Evolutionary conservation across 371 early-diverging fungal genomes (phyloP), one percentile per base, ranked within the genome.

Genomic region (Haplosporangium sp.): DNA sequence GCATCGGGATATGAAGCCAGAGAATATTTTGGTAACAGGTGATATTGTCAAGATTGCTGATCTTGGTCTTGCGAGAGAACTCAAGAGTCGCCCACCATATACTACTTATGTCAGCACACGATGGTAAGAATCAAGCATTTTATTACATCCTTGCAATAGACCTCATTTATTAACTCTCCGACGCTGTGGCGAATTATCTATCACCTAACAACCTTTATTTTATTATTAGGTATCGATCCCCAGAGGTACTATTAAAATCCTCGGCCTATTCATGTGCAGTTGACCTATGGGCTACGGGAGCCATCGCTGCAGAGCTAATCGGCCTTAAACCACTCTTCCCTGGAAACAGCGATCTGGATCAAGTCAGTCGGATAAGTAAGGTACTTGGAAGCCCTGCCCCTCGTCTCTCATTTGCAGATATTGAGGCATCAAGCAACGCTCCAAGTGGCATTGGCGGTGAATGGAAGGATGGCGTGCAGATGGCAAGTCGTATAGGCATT

Each of bases 261-360:
- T 89, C 93, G 1, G 84, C 84, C 40, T 99, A 99, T 73, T 91
- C 94, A 11, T 94, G 91, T 40, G 97, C 98, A 7, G 95, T 99
- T 39, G 99, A 99, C 84, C 87, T 99, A 20, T 99, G 99, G 99
- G 98, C 98, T 1, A 88, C 97, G 0, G 99, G 99, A 1, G 88
- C 94, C 3, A 98, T 99, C 34, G 85, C 95, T 13, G 95, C 96
- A 10, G 99, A 99, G 85, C 76, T 99, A 35, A 87, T 93, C 47
- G 91, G 89, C 10, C 85, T 94, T 17, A 83, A 86, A 11, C 97
- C 98, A n/a, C 82, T 99, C 52, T 98, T 99, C 71, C 97, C 97
- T 0, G 99, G 99, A 19, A 87, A 86, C 37, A 94, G 93, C 58
- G 98, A 98, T 84, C 86, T 97, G 57, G 97, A 97, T 81, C 95